Evolutionary conservation across 2,329 filamentous ascomycete species (phyloP).

Genomic region (Fusarium virguliforme): DNA sequence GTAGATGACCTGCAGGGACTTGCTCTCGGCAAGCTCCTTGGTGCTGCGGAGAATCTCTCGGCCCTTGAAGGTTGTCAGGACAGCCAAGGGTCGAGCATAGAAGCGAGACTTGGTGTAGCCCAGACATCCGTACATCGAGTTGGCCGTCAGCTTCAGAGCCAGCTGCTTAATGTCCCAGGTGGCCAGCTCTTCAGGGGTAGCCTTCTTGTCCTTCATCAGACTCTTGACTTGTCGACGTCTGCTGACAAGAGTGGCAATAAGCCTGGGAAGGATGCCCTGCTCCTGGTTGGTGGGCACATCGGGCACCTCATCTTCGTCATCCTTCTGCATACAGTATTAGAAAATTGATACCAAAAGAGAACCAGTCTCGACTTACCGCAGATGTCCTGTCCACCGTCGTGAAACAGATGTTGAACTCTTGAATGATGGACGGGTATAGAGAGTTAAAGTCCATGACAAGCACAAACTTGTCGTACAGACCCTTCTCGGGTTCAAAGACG

Average conservation of each 20-base stretch:
- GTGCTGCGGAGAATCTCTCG: constrained; percentile 97
- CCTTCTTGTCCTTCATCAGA: constrained; percentile 94
- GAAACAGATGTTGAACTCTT: constrained; percentile 99
- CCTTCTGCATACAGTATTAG: constrained; percentile 58
- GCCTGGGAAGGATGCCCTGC: constrained; percentile 87
- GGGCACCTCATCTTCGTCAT: constrained; percentile 90
- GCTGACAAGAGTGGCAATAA: constrained; percentile 92
- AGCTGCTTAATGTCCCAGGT: constrained; percentile 99
- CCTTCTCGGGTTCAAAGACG: constrained; percentile 97
- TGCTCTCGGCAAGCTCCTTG: constrained; percentile 94
- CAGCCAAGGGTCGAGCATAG: constrained; percentile 93
- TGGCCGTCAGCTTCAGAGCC: constrained; percentile 96
- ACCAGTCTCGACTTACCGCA: constrained; percentile 69
- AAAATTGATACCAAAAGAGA: not conserved
- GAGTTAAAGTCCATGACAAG: constrained; percentile 99
- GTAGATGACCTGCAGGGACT: constrained; percentile 94
- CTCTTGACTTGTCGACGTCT: constrained; percentile 94
- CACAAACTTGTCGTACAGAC: constrained; percentile 97
- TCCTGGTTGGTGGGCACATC: constrained; percentile 85
- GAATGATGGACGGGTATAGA: constrained; percentile 97
- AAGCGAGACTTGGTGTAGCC: constrained; percentile 98
- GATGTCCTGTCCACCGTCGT: constrained; percentile 90
- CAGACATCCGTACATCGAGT: constrained; percentile 99
- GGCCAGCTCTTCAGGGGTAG: constrained; percentile 87
- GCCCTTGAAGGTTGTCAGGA: constrained; percentile 97